Conservation (phyloP, 805 yeast species). For the Pichia cephalocereana region DNA sequence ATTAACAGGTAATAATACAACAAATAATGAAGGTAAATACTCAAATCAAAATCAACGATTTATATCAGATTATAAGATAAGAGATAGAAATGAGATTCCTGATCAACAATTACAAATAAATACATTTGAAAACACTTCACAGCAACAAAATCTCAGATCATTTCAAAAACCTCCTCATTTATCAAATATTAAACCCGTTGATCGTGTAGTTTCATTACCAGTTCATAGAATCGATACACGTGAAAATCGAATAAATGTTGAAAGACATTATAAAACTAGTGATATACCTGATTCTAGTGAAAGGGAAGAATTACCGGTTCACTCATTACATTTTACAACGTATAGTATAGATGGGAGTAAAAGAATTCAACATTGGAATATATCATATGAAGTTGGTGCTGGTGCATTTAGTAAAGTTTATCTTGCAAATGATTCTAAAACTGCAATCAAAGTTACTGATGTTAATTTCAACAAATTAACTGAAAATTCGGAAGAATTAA, state of each 20-base stretch:
- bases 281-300: not conserved
- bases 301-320: not conserved
- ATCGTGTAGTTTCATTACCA: conserved; percentile 24
- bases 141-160: not conserved
- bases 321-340: conserved; percentile 1
- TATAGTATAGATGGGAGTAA: conserved; percentile 2
- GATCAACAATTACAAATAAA: not conserved
- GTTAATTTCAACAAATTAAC: conserved; percentile 24
- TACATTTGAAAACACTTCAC: not conserved
- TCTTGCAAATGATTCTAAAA: conserved; percentile 30
- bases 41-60: conserved; percentile 1
- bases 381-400: conserved; percentile 39
- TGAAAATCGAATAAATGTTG: not conserved
- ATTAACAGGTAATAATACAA: not conserved
- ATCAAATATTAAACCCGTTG: conserved; percentile 20
- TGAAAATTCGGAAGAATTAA: conserved; percentile 27
- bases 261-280: not conserved
- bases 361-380: conserved; percentile 23
- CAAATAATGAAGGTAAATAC: not conserved
- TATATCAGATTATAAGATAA: conserved; percentile 11
- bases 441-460: conserved; percentile 63
- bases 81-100: not conserved
- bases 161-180: not conserved
- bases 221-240: conserved; percentile 2
- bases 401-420: conserved; percentile 67